A percentile compares a stretch with the other conserved stretches of the same genome.
Evolutionary conservation across 441 rosid genomes (phyloP).

Genomic region (Pelargonium myrrhifolium): DNA sequence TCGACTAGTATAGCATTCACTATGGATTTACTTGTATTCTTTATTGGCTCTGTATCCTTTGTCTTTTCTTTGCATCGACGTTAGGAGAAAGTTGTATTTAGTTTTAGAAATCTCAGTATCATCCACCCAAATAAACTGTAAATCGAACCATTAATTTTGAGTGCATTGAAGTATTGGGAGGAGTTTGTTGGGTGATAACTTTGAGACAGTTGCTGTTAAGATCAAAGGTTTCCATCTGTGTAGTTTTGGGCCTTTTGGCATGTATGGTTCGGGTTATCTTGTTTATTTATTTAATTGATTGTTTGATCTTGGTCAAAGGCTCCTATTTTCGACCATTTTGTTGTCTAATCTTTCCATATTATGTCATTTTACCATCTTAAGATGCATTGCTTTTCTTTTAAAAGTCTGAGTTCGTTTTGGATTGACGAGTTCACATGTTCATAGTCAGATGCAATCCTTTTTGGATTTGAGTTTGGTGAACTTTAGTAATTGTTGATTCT

Average conservation of each 20-base stretch:
- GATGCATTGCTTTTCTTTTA: background rate
- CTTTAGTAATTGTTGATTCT: background rate
- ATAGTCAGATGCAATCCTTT: background rate
- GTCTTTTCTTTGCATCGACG: background rate
- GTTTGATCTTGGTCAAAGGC: background rate
- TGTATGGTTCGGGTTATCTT: background rate
- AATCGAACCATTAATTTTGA: too few species aligned
- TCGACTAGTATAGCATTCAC: background rate
- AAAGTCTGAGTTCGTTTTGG: background rate
- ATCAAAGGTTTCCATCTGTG: background rate
- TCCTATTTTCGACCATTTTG: background rate
- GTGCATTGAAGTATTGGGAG: too few species aligned
- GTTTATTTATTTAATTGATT: too few species aligned
- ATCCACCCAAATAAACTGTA: too few species aligned
- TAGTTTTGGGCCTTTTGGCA: background rate
- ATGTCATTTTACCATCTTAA: background rate
- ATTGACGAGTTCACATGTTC: background rate
- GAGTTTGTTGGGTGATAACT: background rate
- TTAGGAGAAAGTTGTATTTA: background rate
- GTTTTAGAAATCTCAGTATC: background rate
- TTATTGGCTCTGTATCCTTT: background rate
- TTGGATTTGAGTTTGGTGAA: background rate
- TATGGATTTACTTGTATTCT: background rate
- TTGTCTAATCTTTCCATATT: background rate
- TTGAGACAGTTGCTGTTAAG: background rate